phyloP scores from a whole-genome alignment of 805 yeast genomes.

The Schwanniomyces pseudopolymorphus region DNA sequence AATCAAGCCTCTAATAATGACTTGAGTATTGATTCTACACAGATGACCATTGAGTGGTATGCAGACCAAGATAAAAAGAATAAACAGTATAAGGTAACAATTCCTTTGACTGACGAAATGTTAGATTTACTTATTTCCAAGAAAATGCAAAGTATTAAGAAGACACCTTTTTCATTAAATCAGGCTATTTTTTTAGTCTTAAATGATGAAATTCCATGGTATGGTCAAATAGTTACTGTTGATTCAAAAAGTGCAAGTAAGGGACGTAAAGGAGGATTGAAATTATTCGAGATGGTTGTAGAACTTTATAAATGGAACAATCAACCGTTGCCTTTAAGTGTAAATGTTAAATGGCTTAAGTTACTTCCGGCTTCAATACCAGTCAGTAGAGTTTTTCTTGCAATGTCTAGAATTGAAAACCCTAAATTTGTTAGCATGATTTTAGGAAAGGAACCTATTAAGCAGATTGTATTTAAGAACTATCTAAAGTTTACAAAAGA shows the following conservation, averaged over 20 bases:
- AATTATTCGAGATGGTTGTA: constrained; percentile 44
- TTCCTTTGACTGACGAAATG: constrained; percentile 49
- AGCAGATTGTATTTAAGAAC: constrained; percentile 58
- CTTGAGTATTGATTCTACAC: constrained; percentile 38
- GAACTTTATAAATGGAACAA: constrained; percentile 61
- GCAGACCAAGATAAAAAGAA: constrained; percentile 43
- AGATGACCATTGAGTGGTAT: constrained; percentile 54
- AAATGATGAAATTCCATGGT: constrained; percentile 56
- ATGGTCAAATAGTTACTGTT: constrained; percentile 51
- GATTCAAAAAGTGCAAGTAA: constrained; percentile 20
- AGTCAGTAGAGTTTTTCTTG: constrained; percentile 59
- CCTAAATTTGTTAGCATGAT: constrained; percentile 52
- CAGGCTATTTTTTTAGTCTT: constrained; percentile 59
- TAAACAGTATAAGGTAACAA: constrained; percentile 39
- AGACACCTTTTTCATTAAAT: constrained; percentile 56
- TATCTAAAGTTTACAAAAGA: constrained; percentile 48
- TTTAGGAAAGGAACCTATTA: constrained; percentile 54
- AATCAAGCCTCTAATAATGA: constrained; percentile 37
- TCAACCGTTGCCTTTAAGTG: constrained; percentile 46
- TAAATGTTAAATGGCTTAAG: constrained; percentile 34
- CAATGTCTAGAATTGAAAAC: constrained; percentile 61
- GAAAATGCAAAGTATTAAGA: constrained; percentile 50
- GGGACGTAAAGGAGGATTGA: constrained; percentile 22
- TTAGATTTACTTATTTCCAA: constrained; percentile 51
- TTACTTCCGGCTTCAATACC: constrained; percentile 65